Base-by-base conservation (phyloP, 2,329 filamentous ascomycete species). In the Seiridium unicorne region DNA sequence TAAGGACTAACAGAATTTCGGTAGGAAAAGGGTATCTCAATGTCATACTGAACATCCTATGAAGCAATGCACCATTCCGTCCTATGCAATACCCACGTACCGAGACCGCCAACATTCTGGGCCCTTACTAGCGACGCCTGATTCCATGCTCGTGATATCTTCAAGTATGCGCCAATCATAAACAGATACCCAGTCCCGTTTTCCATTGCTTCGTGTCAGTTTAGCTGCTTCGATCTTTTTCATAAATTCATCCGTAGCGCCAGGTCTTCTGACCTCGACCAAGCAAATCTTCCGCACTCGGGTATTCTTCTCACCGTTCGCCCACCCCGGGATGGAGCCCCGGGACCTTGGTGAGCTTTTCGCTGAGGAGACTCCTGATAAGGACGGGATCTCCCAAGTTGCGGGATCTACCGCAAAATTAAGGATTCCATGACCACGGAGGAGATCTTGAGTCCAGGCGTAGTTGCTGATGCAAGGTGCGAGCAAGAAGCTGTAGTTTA, bases 131-230 rank as follows among this genome's bases (percentile, higher is more conserved):
- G 73, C 18, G 64, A 64, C 35, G 4, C 74, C 68, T 48, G 73
- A 71, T 58, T 84, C 80, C 48, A 73, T 60, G 40, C 74, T 74
- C 2, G 70, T 71, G 8, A 83, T 65, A 26, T 76, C 72, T 38
- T 74, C 71, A 51, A 83, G 60, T 4, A 81, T 66, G 4, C 77
- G 72, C 79, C 80, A 83, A 63, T 83, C 79, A 57, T 79, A 80
- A 1, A 81, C 72, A 5, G 72, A 70, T 2, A 81, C 73, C 71
- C 74, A 77, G 8, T 74, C 72, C 5, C 74, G 68, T 35, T 65
- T 63, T 4, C 72, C 71, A 2, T 67, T 64, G 3, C 66, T 66
- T 8, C 65, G 66, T 31, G 58, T 63, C 10, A 73, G 51, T 9
- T 73, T 70, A 8, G 68, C 62, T 5, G 65, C 58, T 42, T 77